A percentile compares a stretch with the other conserved stretches of the same genome.
phyloP scores from a whole-genome alignment of 345 rosid species.

The Eucalyptus virginea region DNA sequence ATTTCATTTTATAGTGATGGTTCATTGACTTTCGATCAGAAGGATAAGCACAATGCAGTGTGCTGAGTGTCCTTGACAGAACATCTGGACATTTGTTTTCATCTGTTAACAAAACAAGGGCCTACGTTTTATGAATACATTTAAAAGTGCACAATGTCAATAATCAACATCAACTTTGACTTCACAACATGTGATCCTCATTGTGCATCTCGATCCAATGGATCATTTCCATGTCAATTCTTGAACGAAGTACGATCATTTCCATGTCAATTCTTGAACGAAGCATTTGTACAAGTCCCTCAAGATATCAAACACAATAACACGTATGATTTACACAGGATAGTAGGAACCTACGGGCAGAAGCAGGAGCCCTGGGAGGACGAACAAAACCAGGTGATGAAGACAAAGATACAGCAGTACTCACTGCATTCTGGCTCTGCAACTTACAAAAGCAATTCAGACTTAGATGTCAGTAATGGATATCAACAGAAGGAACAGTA shows the following conservation, averaged over 20 bases:
- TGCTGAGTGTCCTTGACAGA: neutral
- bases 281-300: neutral
- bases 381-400: constrained; percentile 54
- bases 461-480: neutral
- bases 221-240: neutral
- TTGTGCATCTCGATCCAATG: neutral
- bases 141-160: neutral
- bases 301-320: neutral
- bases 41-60: neutral
- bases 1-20: neutral
- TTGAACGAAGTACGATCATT: neutral
- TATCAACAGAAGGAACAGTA: neutral
- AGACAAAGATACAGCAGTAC: constrained; percentile 31
- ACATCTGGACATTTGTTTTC: neutral
- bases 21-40: neutral
- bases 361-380: constrained; percentile 51
- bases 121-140: neutral
- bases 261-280: neutral
- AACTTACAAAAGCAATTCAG: neutral
- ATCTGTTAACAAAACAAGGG: neutral
- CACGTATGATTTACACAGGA: neutral
- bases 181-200: neutral
- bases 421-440: constrained; percentile 25
- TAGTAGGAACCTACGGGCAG: constrained; percentile 52
- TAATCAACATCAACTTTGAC: neutral